Base-by-base conservation (phyloP, 2,329 filamentous ascomycete genomes). In the Neopestalotiopsis rosae region DNA sequence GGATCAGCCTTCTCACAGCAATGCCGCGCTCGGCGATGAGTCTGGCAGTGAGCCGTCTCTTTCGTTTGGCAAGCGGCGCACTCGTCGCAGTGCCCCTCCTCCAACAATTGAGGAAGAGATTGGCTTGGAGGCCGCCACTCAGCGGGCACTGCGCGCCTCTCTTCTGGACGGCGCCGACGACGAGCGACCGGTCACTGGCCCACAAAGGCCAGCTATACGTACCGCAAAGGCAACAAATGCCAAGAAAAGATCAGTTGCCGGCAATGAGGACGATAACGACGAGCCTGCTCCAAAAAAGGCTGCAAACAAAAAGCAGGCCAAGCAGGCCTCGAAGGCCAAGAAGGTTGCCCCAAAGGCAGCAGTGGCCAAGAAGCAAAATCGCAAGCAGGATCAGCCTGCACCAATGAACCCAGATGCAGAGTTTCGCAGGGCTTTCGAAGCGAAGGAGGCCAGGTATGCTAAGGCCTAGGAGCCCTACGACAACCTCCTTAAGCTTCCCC, bases 371-470 rank as follows among this genome's bases (percentile, higher is more conserved):
- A 38, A 38, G 34, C 10, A 7, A 5, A 38, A 7, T 28, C 24
- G 24, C 34, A 38, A 38, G 34, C 34, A 38, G 10, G 34, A 7
- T 38, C 6, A 38, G 34, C 34, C 34, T 6, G 34, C 30, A 12
- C 13, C 32, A 34, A 40, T 38, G 32, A 10, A 62, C 5, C 32
- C 32, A 10, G 7, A 64, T 9, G 38, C 49, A 13, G 38, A 45
- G n/a, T 45, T 5, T 17, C n/a, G 28, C 6, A 28, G 34, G 28
- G 62, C 40, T 6, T 65, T 65, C 28, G 28, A 24, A 13, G 4
- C 13, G n/a, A 49, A 67, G 34, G 66, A 67, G 40, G 66, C 34
- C 13, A 61, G 28, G 49, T 67, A 63, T 20, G 20, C 24, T 12
- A 38, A 52, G 30, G 66, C 40, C 9, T 20, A 17, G 24, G 30